A percentile compares a stretch with the other conserved stretches of the same genome.
Evolutionary conservation across 139 green algal genomes (phyloP).

Genomic region (Bryopsis sp.): DNA sequence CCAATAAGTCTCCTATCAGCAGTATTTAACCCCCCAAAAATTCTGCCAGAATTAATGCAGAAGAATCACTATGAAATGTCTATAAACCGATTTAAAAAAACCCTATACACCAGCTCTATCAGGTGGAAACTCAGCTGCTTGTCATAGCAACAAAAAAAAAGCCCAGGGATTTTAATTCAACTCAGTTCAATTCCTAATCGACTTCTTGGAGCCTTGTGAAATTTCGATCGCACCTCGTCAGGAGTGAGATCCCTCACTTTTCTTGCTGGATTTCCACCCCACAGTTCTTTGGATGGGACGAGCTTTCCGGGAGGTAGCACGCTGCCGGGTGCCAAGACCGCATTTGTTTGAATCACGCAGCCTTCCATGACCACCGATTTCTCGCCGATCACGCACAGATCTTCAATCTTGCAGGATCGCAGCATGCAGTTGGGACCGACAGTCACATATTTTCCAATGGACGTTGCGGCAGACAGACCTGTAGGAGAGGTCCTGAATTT

Average conservation of each 20-base stretch:
- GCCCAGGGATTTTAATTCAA: not conserved
- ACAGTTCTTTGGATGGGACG: slow-evolving; percentile 76
- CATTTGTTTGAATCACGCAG: slow-evolving; percentile 59
- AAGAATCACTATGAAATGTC: not conserved
- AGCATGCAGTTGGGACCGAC: slow-evolving; percentile 70
- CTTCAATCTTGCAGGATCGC: slow-evolving; percentile 58
- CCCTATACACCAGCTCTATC: not conserved
- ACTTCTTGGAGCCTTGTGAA: too few species aligned
- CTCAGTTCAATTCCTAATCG: not conserved
- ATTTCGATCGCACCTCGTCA: slow-evolving; percentile 46
- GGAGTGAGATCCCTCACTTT: slow-evolving; percentile 68
- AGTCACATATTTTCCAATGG: slow-evolving; percentile 69
- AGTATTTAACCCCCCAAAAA: not conserved
- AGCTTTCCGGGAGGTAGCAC: slow-evolving; percentile 69
- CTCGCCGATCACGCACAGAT: slow-evolving; percentile 59
- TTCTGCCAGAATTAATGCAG: not conserved
- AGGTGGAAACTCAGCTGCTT: not conserved
- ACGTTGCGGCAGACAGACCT: slow-evolving; percentile 63
- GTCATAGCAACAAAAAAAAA: not conserved
- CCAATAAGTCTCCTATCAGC: not conserved
- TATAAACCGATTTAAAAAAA: not conserved
- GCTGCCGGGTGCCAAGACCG: slow-evolving; percentile 62
- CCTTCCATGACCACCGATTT: slow-evolving; percentile 69
- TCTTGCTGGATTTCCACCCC: slow-evolving; percentile 68
- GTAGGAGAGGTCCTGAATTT: slow-evolving; percentile 63